Evolutionary conservation across 305 asterid species (phyloP).

Genomic region (Fraxinus latifolia): DNA sequence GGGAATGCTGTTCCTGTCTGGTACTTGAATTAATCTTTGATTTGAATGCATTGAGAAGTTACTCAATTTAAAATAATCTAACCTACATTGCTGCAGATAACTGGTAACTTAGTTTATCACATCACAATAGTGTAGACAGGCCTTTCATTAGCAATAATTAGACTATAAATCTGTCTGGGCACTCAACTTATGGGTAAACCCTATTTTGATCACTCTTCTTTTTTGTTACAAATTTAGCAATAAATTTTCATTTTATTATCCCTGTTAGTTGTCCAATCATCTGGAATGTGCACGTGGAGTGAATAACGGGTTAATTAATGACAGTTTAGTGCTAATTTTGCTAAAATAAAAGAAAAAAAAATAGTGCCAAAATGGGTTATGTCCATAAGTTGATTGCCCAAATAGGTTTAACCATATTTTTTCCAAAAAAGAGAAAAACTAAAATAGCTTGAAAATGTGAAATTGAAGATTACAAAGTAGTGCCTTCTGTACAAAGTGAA

Average conservation of each 20-base stretch:
- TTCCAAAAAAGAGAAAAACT: background rate
- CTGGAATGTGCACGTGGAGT: background rate
- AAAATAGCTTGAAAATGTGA: background rate
- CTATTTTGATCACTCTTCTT: background rate
- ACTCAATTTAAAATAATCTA: background rate
- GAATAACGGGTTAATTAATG: background rate
- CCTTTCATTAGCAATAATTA: background rate
- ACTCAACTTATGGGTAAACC: background rate
- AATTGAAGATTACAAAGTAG: background rate
- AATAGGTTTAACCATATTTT: background rate
- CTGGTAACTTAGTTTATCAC: background rate
- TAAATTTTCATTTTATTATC: background rate
- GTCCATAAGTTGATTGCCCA: background rate
- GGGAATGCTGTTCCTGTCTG: constrained; percentile 78
- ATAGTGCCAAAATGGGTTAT: background rate
- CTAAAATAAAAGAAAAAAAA: background rate
- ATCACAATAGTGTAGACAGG: background rate
- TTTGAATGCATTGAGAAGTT: background rate
- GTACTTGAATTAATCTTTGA: constrained; percentile 29
- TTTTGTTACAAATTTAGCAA: background rate
- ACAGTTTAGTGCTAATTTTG: background rate
- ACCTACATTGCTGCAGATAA: background rate
- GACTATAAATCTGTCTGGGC: background rate
- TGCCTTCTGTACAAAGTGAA: background rate
- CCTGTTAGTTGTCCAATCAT: background rate